phyloP scores from a whole-genome alignment of 768 basidiomycete species.

The Clathrus columnatus region DNA sequence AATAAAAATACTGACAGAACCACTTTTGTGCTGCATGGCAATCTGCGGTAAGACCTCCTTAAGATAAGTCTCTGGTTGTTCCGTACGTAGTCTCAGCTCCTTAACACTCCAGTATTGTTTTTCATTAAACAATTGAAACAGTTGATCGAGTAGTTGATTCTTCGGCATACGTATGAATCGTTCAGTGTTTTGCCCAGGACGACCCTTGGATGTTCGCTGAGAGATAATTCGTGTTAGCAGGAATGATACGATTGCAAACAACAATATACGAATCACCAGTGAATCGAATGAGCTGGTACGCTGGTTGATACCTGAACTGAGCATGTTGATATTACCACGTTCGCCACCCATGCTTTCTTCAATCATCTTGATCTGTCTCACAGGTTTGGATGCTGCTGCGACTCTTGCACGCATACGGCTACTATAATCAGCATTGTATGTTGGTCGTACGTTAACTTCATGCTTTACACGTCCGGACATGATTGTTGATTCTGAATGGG shows the following conservation, averaged over 20 bases:
- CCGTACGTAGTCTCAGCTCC: constrained; percentile 64
- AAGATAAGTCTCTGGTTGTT: constrained; percentile 81
- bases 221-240: background rate
- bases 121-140: constrained; percentile 73
- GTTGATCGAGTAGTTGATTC: constrained; percentile 76
- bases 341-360: constrained; percentile 64
- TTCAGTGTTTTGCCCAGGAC: constrained; percentile 47
- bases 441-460: constrained; percentile 65
- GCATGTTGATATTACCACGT: constrained; percentile 64
- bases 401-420: constrained; percentile 65
- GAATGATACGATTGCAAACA: background rate
- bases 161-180: constrained; percentile 88
- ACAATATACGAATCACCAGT: constrained; percentile 46
- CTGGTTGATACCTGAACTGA: constrained; percentile 36
- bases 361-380: constrained; percentile 61
- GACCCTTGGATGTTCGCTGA: constrained; percentile 42
- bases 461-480: constrained; percentile 75
- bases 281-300: constrained; percentile 43
- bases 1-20: constrained; percentile 21
- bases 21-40: constrained; percentile 66
- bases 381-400: constrained; percentile 55
- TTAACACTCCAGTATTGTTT: constrained; percentile 78
- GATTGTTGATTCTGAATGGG: constrained; percentile 11
- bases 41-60: constrained; percentile 76
- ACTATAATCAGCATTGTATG: constrained; percentile 58